These are phyloP conservation scores for Penicillium crustosum DNA, from an alignment of 2,329 filamentous ascomycete genomes.

Conservation along the genomic window DNA sequence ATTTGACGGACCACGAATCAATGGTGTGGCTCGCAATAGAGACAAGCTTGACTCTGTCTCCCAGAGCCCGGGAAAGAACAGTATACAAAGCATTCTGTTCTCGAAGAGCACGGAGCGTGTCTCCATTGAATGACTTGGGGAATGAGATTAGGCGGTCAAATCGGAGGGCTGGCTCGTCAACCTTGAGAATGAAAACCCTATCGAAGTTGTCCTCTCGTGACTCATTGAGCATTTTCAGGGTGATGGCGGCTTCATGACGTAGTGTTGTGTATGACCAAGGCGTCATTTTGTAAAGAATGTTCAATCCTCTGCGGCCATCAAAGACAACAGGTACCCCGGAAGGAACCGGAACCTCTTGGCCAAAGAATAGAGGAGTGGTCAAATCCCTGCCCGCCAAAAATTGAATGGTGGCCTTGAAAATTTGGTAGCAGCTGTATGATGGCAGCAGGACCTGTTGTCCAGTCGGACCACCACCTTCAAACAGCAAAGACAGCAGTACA, in stretches of 20 bases:
- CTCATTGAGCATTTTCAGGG: slow-evolving; percentile 73
- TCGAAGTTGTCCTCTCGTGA: slow-evolving; percentile 77
- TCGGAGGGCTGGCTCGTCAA: slow-evolving; percentile 52
- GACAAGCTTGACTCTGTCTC: slow-evolving; percentile 70
- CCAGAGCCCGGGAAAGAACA: slow-evolving; percentile 68
- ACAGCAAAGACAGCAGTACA: slow-evolving; percentile 72
- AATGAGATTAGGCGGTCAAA: slow-evolving; percentile 55
- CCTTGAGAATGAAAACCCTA: slow-evolving; percentile 71
- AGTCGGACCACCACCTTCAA: slow-evolving; percentile 73
- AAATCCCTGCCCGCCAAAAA: slow-evolving; percentile 76
- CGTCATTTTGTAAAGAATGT: slow-evolving; percentile 88
- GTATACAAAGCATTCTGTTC: slow-evolving; percentile 54
- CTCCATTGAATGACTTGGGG: slow-evolving; percentile 26
- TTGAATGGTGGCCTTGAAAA: slow-evolving; percentile 93
- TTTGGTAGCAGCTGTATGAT: slow-evolving; percentile 83
- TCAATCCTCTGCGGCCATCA: slow-evolving; percentile 71
- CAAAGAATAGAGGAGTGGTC: slow-evolving; percentile 61
- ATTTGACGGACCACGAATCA: slow-evolving; percentile 51
- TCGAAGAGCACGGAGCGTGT: slow-evolving; percentile 31
- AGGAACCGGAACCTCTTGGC: slow-evolving; percentile 35
- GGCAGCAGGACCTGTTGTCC: slow-evolving; percentile 71
- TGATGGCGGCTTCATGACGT: slow-evolving; percentile 70
- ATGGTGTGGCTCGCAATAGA: slow-evolving; percentile 52
- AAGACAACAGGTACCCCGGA: slow-evolving; percentile 68
- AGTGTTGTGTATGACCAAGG: slow-evolving; percentile 76